Evolutionary conservation across 179 eudicot species (phyloP).

Genomic region (Sideroxylon spinosum): DNA sequence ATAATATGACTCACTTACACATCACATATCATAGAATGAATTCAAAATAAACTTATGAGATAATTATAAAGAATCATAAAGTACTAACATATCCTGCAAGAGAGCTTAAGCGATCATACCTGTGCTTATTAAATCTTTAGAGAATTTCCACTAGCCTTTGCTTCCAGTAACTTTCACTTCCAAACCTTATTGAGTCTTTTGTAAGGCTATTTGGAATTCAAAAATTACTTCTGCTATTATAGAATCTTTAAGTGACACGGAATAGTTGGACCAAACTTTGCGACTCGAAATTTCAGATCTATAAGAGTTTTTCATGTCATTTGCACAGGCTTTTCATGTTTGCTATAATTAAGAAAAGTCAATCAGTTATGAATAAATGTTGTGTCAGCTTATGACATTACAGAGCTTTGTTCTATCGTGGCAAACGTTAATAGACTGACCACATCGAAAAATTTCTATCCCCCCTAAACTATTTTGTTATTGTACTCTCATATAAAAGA

Average conservation of each 20-base stretch:
- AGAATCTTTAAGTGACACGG: no score
- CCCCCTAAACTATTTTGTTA: background rate
- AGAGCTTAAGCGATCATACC: slow-evolving; percentile 34
- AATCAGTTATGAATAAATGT: background rate
- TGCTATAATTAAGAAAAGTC: background rate
- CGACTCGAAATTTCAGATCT: no score
- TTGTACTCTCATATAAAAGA: background rate
- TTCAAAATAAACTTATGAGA: slow-evolving; percentile 98
- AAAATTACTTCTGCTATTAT: no score
- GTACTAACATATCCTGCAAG: slow-evolving; percentile 76
- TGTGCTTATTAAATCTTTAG: no score
- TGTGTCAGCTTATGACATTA: no score
- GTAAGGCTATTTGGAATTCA: no score
- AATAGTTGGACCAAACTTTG: no score
- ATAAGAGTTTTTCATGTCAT: background rate
- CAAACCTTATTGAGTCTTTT: slow-evolving; percentile 95
- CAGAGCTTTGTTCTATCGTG: no score
- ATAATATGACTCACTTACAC: slow-evolving; percentile 70
- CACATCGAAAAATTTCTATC: no score
- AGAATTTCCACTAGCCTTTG: no score
- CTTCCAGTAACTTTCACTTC: no score
- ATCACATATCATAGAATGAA: slow-evolving; percentile 96
- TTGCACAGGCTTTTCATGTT: background rate
- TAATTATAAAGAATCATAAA: slow-evolving; percentile 93
- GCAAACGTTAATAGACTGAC: background rate